Percentiles rank a stretch among this genome's conserved stretches.
Conservation (phyloP, 2,329 filamentous ascomycete genomes). For the Phialemonium atrogriseum region DNA sequence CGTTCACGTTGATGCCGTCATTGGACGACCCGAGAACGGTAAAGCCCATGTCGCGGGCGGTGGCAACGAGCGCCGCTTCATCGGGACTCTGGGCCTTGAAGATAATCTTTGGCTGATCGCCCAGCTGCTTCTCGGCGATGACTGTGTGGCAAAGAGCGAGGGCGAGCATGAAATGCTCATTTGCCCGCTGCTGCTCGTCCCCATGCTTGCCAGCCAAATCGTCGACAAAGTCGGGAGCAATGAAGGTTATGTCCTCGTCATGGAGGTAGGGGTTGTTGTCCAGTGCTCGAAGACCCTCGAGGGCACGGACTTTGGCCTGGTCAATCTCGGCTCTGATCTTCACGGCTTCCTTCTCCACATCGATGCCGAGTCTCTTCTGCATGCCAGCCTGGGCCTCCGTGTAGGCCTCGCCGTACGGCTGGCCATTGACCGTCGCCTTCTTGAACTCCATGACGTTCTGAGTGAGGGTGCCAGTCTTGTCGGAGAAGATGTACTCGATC, state of each 20-base stretch:
- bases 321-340: constrained; percentile 71
- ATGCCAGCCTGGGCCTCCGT: constrained; percentile 95
- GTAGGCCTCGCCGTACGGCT: constrained; percentile 93
- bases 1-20: constrained; percentile 77
- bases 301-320: constrained; percentile 62
- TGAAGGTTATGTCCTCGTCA: constrained; percentile 84
- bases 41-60: constrained; percentile 90
- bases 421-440: constrained; percentile 93
- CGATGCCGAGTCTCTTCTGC: constrained; percentile 82
- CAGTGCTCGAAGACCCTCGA: constrained; percentile 64
- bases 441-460: constrained; percentile 99
- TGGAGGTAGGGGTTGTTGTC: constrained; percentile 87
- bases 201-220: constrained; percentile 76
- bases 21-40: constrained; percentile 75
- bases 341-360: constrained; percentile 73
- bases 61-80: constrained; percentile 88
- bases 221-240: constrained; percentile 80
- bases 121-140: constrained; percentile 80
- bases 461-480: constrained; percentile 84
- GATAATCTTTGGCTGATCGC: constrained; percentile 82
- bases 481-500: constrained; percentile 98
- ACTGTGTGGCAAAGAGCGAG: constrained; percentile 96
- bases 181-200: constrained; percentile 65
- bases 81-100: constrained; percentile 98
- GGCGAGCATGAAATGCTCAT: constrained; percentile 87